phyloP scores from a whole-genome alignment of 352 stramenopile genomes.

The Pythium angustatum region DNA sequence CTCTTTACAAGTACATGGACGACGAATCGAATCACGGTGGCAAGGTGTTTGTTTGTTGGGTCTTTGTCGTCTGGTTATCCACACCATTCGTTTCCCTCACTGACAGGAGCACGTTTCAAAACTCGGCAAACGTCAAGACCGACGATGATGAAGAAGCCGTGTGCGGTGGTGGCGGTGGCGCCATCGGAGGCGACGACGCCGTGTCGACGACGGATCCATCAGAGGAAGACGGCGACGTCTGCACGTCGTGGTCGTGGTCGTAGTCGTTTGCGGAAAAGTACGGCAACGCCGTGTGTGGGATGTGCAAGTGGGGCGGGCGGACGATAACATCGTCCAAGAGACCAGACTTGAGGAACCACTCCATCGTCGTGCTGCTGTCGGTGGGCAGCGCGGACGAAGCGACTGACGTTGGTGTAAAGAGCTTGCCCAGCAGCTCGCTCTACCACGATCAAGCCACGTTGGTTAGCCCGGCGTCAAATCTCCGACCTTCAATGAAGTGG shows the following conservation, averaged over 20 bases:
- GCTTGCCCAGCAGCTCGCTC: constrained; percentile 53
- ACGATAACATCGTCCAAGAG: constrained; percentile 40
- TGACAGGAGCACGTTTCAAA: constrained; percentile 25
- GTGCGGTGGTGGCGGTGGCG: not conserved
- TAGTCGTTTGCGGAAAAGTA: constrained; percentile 63
- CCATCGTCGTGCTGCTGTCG: constrained; percentile 37
- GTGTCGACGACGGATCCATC: constrained; percentile 39
- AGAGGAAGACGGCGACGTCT: constrained; percentile 36
- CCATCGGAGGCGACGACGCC: constrained; percentile 31
- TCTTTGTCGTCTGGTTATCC: no score
- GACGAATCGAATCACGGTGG: no score
- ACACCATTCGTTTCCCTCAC: not conserved
- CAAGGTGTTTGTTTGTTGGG: not conserved
- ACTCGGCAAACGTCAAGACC: constrained; percentile 38
- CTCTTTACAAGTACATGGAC: no score
- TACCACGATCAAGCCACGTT: no score
- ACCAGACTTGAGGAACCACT: constrained; percentile 66
- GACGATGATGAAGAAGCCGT: constrained; percentile 3
- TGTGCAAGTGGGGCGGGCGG: constrained; percentile 4
- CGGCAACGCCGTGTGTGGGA: constrained; percentile 31
- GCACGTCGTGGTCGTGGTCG: constrained; percentile 29
- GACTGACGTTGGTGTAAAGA: constrained; percentile 34
- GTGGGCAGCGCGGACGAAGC: constrained; percentile 21
- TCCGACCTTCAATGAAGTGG: no score
- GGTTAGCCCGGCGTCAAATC: no score